Base-by-base conservation (phyloP, 208 protist species). In the Acanthamoeba lenticulata region DNA sequence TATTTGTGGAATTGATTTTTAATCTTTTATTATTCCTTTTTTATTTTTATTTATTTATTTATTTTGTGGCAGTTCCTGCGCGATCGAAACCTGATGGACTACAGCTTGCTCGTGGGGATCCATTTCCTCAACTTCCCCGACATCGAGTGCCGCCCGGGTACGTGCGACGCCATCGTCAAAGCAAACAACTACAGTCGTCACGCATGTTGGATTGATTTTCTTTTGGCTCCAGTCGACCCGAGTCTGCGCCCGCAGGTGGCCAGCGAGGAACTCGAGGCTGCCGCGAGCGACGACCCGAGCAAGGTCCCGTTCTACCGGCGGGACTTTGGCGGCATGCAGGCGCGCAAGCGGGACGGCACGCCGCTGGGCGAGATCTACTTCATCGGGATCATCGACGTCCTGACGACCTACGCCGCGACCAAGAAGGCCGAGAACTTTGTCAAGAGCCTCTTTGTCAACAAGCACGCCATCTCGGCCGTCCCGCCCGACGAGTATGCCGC, bases 51-150 rank as follows among this genome's bases (percentile, higher is more conserved):
- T 65, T 21, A 49, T 5, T 49, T 32, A 5, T 65, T 65, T 32
- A 15, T 38, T 5, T 36, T 38, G 2, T 72, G 32, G 34, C 72
- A 83, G 72, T 93, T 93, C 32, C 47, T 93, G 36, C 24, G 34
- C 4, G 55, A 49, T 4, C n/a, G 47, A 11, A 57, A 57, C 38
- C 36, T 93, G 29, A 93, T 93, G 88, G 88, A 93, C 62, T 93
- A 93, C 40, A 93, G 88, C 44, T 32, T 93, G 9, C 40, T 93
- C 57, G 88, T 93, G n/a, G 88, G 88, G 9, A 93, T 93, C 60
- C 88, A 93, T 29, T 83, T 83, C 72, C 72, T 83, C 40, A 83
- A 83, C 40, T 83, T 49, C 29, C 72, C 72, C 40, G 72, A 83
- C 34, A 83, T 83, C 24, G 72, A 83, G 29, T 83, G 72, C 40